A percentile compares a stretch with the other conserved stretches of the same genome.
Conservation (phyloP, 768 basidiomycete species). For the Termitomyces sp. region DNA sequence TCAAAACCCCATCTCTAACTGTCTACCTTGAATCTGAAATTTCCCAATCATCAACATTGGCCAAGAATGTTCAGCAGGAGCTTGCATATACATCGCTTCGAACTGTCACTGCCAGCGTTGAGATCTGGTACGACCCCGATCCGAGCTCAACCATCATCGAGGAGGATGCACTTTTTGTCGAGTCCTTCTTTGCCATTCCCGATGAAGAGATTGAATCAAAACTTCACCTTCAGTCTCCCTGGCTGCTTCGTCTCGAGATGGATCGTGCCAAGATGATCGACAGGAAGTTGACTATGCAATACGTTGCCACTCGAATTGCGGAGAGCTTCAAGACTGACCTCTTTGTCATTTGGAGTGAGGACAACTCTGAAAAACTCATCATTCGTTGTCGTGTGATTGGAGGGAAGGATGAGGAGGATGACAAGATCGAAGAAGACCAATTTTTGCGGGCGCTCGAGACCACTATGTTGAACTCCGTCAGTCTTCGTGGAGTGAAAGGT, state of each 20-base stretch:
- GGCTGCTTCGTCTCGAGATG: constrained; percentile 95
- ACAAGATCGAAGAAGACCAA: constrained; percentile 86
- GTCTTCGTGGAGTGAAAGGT: constrained; percentile 86
- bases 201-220: constrained; percentile 94
- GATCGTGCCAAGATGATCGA: constrained; percentile 98
- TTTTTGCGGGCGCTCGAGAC: constrained; percentile 96
- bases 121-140: constrained; percentile 98
- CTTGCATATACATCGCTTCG: constrained; percentile 91
- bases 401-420: constrained; percentile 83
- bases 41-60: constrained; percentile 55
- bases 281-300: constrained; percentile 92
- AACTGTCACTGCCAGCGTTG: constrained; percentile 91
- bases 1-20: constrained; percentile 96
- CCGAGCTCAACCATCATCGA: constrained; percentile 91
- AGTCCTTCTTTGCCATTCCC: constrained; percentile 99
- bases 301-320: constrained; percentile 90
- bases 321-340: constrained; percentile 94
- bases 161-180: constrained; percentile 93
- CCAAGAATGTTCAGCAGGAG: constrained; percentile 91
- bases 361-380: constrained; percentile 95
- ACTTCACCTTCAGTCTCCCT: constrained; percentile 89
- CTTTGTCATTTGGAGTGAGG: constrained; percentile 98
- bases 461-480: constrained; percentile 95
- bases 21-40: constrained; percentile 83
- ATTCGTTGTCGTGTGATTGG: constrained; percentile 94